Evolutionary conservation across 163 green algal species (phyloP), one percentile per base, ranked within the genome.

Genomic region (Prototheca wickerhamii): DNA sequence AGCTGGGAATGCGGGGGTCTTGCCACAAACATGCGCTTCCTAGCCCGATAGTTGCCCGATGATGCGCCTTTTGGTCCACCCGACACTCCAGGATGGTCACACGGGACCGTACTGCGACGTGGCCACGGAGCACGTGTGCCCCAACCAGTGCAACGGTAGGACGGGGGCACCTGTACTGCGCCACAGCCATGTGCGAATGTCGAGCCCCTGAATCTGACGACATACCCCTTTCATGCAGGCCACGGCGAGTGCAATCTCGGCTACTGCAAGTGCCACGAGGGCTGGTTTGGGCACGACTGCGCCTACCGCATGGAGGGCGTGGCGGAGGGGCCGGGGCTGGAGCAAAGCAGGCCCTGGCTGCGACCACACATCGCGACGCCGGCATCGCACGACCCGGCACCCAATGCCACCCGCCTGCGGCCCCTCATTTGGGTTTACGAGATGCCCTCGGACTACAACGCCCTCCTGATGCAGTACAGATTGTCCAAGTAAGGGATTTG

Each of bases 401-500:
- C 46, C 1, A 26, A 12, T 3, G 29, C 26, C 21, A 56, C 46
- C 33, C 73, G 77, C 55, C 59, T 61, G 44, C 75, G 76, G 3
- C 83, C 83, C 10, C 73, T 81, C 35, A 78, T 90, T 31, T 90
- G 82, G 44, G 73, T 90, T 29, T 90, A 90, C 43, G 83, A 89
- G 61, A 69, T 90, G 64, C 79, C 82, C 2, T 33, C 73, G 21
- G 42, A 79, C 2, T 88, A 80, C 70, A 76, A 71, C 29, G 50
- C 57, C 5, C 70, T 71, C 26, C 51, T 86, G 51, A 62, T 88
- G 18, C 77, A 87, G 70, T 54, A 54, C 23, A n/a, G n/a, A n/a
- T n/a, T n/a, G n/a, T n/a, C n/a, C n/a, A n/a, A n/a, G n/a, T n/a
- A n/a, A n/a, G n/a, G n/a, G n/a, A n/a, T n/a, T n/a, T n/a, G n/a